These are phyloP conservation scores for Capsicum baccatum DNA, from an alignment of 257 asterid species.

Conservation along the genomic window DNA sequence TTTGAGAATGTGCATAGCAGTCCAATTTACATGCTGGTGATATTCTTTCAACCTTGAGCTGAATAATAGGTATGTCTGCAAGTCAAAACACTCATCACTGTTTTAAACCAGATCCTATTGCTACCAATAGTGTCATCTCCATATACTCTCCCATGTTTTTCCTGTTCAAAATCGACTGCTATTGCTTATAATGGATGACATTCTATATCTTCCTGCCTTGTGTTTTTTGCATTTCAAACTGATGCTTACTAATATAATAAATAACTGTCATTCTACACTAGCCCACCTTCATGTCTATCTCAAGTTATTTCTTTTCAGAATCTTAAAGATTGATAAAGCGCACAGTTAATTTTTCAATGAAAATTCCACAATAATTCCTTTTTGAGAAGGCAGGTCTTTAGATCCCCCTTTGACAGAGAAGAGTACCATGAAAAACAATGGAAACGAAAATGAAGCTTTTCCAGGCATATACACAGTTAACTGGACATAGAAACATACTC, in stretches of 20 bases:
- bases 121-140: slow-evolving; percentile 10
- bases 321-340: not conserved
- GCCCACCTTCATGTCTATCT: not conserved
- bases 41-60: no score
- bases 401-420: slow-evolving; percentile 7
- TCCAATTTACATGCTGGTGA: slow-evolving; percentile 9
- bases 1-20: not conserved
- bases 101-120: not conserved
- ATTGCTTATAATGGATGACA: not conserved
- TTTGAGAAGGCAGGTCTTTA: not conserved
- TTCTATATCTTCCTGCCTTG: not conserved
- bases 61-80: no score
- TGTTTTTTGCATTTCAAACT: not conserved
- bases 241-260: not conserved
- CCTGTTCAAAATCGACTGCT: slow-evolving; percentile 3
- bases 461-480: slow-evolving; percentile 23
- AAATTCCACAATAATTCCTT: slow-evolving; percentile 20
- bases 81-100: not conserved
- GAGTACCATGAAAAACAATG: slow-evolving; percentile 27
- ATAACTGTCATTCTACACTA: not conserved
- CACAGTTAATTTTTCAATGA: not conserved
- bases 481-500: slow-evolving; percentile 60
- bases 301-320: not conserved
- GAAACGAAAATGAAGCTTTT: slow-evolving; percentile 26
- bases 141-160: not conserved